Conservation (phyloP, 768 basidiomycete genomes). For the Cystobasidium onofrii region DNA sequence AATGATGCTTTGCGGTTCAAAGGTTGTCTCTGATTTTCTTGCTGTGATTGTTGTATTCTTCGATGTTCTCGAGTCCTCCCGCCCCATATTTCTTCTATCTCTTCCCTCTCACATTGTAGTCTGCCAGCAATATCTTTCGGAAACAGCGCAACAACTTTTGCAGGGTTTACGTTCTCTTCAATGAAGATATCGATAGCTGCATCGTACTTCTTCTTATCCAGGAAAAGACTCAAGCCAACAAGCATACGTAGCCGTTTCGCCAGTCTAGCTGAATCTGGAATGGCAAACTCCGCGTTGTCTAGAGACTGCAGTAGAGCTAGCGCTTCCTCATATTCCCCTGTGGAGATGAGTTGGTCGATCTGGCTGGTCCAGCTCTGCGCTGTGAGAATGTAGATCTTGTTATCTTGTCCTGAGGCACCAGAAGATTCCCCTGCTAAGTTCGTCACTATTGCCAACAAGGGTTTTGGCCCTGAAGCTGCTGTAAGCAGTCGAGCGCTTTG, state of each 20-base stretch:
- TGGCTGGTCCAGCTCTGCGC: slow-evolving; percentile 72
- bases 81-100: slow-evolving; percentile 76
- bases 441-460: slow-evolving; percentile 53
- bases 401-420: slow-evolving; percentile 58
- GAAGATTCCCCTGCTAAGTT: not conserved
- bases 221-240: slow-evolving; percentile 2
- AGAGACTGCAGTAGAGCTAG: slow-evolving; percentile 66
- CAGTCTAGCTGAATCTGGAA: slow-evolving; percentile 58
- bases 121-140: slow-evolving; percentile 72
- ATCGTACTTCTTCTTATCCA: slow-evolving; percentile 50
- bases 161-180: slow-evolving; percentile 80
- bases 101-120: slow-evolving; percentile 58
- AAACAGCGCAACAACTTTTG: slow-evolving; percentile 84
- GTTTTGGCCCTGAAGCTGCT: slow-evolving; percentile 59
- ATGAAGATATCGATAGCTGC: slow-evolving; percentile 78
- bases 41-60: slow-evolving; percentile 42
- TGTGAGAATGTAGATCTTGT: slow-evolving; percentile 60
- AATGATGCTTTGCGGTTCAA: not conserved
- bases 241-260: not conserved
- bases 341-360: slow-evolving; percentile 69
- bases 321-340: slow-evolving; percentile 65
- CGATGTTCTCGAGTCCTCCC: slow-evolving; percentile 51
- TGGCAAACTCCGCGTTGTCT: slow-evolving; percentile 50
- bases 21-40: slow-evolving; percentile 41
- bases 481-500: slow-evolving; percentile 61